A percentile compares a stretch with the other conserved stretches of the same genome.
These are phyloP conservation scores for Boletus pseudopeckii DNA, from an alignment of 768 basidiomycete species.

Conservation along the genomic window DNA sequence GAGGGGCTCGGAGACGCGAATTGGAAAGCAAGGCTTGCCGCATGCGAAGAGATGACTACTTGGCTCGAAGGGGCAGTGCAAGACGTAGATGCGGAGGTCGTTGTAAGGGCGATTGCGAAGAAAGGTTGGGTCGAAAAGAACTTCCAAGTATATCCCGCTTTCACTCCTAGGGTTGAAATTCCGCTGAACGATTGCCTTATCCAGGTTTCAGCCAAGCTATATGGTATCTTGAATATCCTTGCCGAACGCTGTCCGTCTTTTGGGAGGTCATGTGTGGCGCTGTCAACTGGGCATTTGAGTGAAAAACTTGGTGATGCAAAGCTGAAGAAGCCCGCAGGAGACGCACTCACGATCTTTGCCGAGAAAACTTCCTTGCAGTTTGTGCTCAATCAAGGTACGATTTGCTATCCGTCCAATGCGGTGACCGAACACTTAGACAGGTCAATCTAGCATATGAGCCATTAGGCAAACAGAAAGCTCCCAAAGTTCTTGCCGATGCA, in stretches of 20 bases:
- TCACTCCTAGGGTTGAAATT: not conserved
- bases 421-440: constrained; percentile 16
- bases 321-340: constrained; percentile 93
- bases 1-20: constrained; percentile 79
- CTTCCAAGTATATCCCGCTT: constrained; percentile 67
- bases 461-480: constrained; percentile 91
- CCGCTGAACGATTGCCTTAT: constrained; percentile 7
- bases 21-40: constrained; percentile 90
- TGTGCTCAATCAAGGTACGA: constrained; percentile 83
- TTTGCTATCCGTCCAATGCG: constrained; percentile 2
- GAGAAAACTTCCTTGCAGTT: constrained; percentile 95
- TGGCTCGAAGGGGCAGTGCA: constrained; percentile 76
- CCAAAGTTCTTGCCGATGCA: constrained; percentile 92
- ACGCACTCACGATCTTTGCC: constrained; percentile 75
- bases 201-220: constrained; percentile 89
- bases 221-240: constrained; percentile 67
- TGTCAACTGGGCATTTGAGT: constrained; percentile 75
- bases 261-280: constrained; percentile 77
- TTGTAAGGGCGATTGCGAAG: constrained; percentile 84
- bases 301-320: constrained; percentile 98
- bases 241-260: constrained; percentile 81
- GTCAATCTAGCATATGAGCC: constrained; percentile 78
- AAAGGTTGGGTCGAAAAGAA: constrained; percentile 99
- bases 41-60: constrained; percentile 76
- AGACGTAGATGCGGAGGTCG: constrained; percentile 78